A percentile compares a stretch with the other conserved stretches of the same genome.
Conservation (phyloP, 2,329 filamentous ascomycete species). For the Dothideomycetes sp. region DNA sequence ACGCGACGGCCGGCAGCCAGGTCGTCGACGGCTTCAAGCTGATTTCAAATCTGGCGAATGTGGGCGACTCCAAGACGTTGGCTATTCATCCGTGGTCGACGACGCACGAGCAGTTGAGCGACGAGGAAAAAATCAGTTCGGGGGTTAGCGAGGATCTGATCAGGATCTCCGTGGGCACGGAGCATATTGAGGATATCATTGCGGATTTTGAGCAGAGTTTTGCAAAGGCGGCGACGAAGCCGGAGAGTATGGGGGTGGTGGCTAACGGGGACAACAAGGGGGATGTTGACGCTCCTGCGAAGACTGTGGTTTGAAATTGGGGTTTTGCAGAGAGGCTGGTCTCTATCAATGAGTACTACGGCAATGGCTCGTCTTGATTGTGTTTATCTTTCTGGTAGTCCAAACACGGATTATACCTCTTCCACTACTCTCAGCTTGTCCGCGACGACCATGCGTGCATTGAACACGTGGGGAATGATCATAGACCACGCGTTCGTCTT, state of each 20-base stretch:
- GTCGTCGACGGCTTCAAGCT: conserved; percentile 92
- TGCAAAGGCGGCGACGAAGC: conserved; percentile 40
- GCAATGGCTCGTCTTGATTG: no score
- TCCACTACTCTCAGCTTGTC: no score
- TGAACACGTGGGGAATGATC: no score
- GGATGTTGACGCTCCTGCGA: not conserved
- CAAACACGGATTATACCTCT: no score
- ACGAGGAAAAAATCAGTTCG: conserved; percentile 67
- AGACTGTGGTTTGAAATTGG: not conserved
- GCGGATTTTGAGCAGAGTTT: conserved; percentile 91
- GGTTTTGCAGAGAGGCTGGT: not conserved
- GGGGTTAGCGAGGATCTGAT: conserved; percentile 87
- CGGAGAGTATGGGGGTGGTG: conserved; percentile 22
- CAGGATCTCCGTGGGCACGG: conserved; percentile 87
- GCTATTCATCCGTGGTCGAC: conserved; percentile 94
- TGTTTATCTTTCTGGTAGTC: no score
- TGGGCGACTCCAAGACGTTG: conserved; percentile 88
- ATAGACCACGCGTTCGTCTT: no score
- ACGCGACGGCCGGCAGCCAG: conserved; percentile 68
- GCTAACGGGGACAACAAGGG: conserved; percentile 14
- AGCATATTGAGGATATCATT: conserved; percentile 96
- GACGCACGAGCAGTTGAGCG: conserved; percentile 82
- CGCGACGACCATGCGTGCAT: no score
- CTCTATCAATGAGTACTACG: no score
- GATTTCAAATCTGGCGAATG: conserved; percentile 91